Conservation (phyloP, 2,329 filamentous ascomycete species). For the Chrysosporium keratinophilum region DNA sequence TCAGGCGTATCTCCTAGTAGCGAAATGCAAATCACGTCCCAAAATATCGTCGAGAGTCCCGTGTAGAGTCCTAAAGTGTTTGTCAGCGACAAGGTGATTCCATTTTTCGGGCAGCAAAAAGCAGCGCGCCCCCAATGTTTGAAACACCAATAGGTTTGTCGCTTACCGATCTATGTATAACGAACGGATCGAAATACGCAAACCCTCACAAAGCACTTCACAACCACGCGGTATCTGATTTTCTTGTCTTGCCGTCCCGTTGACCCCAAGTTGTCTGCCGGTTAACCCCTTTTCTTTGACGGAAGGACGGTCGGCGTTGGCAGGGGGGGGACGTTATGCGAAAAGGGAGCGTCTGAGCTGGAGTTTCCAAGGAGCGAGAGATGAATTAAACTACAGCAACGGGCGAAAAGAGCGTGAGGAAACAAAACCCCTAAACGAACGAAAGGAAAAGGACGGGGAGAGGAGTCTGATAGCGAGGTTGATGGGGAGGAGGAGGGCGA, state of each 20-base stretch:
- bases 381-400: slow-evolving; percentile 1
- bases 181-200: background rate
- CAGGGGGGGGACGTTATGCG: background rate
- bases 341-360: background rate
- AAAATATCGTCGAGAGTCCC: background rate
- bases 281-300: slow-evolving; percentile 1
- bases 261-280: slow-evolving; percentile 7
- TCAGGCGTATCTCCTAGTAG: slow-evolving; percentile 9
- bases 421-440: slow-evolving; percentile 18
- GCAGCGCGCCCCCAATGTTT: background rate
- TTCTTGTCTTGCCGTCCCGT: background rate
- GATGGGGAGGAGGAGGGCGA: background rate
- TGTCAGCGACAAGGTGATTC: background rate
- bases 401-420: slow-evolving; percentile 8
- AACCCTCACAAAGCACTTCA: background rate
- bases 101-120: background rate
- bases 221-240: background rate
- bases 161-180: slow-evolving; percentile 2
- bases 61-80: background rate
- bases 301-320: slow-evolving; percentile 6
- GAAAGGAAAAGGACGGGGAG: slow-evolving; percentile 18
- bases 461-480: slow-evolving; percentile 12
- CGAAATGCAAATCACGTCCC: background rate
- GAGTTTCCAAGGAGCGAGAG: background rate
- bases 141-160: background rate